Conservation (phyloP, 1,139 yeast species). For the Saccharomyces hybrid region DNA sequence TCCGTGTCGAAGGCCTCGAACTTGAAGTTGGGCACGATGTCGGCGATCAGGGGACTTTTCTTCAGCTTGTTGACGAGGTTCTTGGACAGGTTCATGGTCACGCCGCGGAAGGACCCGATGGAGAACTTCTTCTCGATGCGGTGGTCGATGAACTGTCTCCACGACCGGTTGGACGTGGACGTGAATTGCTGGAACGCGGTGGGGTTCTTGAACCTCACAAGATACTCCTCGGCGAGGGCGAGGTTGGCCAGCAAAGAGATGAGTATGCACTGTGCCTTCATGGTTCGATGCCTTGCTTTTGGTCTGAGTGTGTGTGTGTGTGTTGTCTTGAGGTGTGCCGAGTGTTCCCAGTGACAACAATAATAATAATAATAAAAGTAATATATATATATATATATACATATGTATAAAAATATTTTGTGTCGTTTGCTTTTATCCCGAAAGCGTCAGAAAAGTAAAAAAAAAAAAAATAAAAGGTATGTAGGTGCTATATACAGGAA, state of each 20-base stretch:
- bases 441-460: not conserved
- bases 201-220: constrained; percentile 25
- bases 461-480: not conserved
- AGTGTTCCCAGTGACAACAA: not conserved
- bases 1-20: constrained; percentile 42
- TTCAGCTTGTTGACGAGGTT: constrained; percentile 43
- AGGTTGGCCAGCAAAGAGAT: not conserved
- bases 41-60: constrained; percentile 44
- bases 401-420: not conserved
- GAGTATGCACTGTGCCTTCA: not conserved
- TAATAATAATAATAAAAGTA: not conserved
- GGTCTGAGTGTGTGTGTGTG: too few relatives aligned
- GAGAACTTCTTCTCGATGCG: constrained; percentile 36
- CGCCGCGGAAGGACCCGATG: constrained; percentile 59
- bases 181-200: constrained; percentile 21
- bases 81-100: constrained; percentile 50
- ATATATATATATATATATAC: too few relatives aligned
- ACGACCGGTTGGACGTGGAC: constrained; percentile 17
- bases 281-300: not conserved
- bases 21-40: constrained; percentile 50
- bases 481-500: not conserved
- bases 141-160: constrained; percentile 14
- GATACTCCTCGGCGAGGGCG: constrained; percentile 19
- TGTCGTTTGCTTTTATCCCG: not conserved
- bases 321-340: too few relatives aligned